phyloP scores from a whole-genome alignment of 1,284 basidiomycete genomes.

The Trichosporon ovoides region DNA sequence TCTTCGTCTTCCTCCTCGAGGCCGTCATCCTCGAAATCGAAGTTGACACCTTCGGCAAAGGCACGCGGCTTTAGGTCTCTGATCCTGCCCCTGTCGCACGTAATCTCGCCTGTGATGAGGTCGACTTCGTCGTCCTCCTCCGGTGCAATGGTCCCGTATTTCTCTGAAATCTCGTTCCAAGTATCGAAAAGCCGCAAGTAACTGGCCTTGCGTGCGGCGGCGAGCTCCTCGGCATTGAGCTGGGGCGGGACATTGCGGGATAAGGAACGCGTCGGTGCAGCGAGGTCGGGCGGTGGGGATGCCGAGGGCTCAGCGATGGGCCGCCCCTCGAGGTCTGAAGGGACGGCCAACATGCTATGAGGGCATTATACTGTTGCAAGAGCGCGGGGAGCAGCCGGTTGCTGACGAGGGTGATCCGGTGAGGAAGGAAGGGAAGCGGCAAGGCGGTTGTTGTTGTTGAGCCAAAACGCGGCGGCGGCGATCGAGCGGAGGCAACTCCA shows the following conservation, averaged over 20 bases:
- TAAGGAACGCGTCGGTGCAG: not conserved
- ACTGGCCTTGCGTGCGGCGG: not conserved
- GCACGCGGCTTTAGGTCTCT: constrained; percentile 14
- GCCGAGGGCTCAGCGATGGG: not conserved
- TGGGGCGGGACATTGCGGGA: not conserved
- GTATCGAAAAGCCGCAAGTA: constrained; percentile 8
- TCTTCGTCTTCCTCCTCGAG: constrained; percentile 20
- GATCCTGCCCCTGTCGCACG: constrained; percentile 32
- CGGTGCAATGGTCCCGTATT: constrained; percentile 34
- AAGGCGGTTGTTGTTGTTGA: constrained; percentile 4
- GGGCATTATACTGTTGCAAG: not conserved
- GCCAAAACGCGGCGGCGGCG: constrained; percentile 3
- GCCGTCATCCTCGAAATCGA: constrained; percentile 18
- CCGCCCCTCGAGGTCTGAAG: constrained; percentile 1
- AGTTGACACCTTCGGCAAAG: constrained; percentile 22
- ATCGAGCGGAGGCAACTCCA: constrained; percentile 4
- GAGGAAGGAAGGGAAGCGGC: not conserved
- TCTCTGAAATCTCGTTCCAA: constrained; percentile 39
- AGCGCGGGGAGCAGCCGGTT: not conserved
- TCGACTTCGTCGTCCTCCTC: constrained; percentile 49
- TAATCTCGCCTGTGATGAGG: constrained; percentile 30
- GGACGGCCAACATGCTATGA: constrained; percentile 5
- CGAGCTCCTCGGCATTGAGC: not conserved
- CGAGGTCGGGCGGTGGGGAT: not conserved
- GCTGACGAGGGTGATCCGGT: not conserved